Evolutionary conservation across 2,329 filamentous ascomycete genomes (phyloP), one percentile per base, ranked within the genome.

Genomic region (Apiospora hydei): DNA sequence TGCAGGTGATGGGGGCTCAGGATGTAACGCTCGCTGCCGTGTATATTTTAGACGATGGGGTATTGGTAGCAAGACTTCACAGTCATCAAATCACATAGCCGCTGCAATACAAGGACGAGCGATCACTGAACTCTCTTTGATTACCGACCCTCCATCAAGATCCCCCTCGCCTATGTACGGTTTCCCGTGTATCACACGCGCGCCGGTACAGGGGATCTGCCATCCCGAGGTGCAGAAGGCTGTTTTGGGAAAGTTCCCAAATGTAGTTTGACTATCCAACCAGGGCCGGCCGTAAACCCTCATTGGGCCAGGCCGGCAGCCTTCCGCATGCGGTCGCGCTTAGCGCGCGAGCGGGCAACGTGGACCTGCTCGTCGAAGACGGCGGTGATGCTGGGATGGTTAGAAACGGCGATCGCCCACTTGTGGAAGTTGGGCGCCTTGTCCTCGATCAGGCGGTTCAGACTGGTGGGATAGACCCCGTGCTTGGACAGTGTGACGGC

Each of bases 341-440:
- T 73, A 30, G 70, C 67, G n/a, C 68, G 64, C n/a, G 71, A 70
- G 21, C 72, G 51, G 43, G 68, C 69, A 6, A 73, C 72, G 49
- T 71, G 71, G n/a, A 71, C 46, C n/a, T 73, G 21, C 16, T 73
- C 72, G 66, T 73, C 69, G 14, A 73, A 73, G 44, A 73, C 43
- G 34, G 70, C n/a, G 21, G 69, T 69, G 26, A 73, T 57, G 57
- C 64, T 73, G 43, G 72, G 53, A 24, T 73, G 71, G 21, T 44
- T 66, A 30, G 49, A 71, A 14, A 73, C 71, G 38, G 72, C 72
- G 30, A 41, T 69, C 16, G 72, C 72, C 72, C 72, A 73, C 21
- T 64, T 72, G 51, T 73, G 69, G 64, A 73, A 73, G 47, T 73
- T 71, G 64, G 72, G 72, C 13, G 72, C 53, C 64, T 68, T 41